Percentiles rank a stretch among this genome's conserved stretches.
These are phyloP conservation scores for Herpetospermum pedunculosum DNA, from an alignment of 306 rosid genomes.

Conservation along the genomic window DNA sequence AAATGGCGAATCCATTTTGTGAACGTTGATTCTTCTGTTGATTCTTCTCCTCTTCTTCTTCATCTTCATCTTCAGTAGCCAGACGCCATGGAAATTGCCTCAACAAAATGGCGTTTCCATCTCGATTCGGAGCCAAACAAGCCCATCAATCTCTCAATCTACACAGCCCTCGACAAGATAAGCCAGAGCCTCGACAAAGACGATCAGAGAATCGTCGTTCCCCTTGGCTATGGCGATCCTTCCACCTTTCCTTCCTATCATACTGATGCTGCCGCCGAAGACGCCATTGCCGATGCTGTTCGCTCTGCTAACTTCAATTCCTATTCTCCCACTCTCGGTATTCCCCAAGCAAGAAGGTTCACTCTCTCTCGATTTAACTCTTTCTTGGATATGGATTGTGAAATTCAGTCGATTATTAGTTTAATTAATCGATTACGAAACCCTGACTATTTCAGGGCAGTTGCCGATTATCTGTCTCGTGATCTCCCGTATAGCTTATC, in stretches of 20 bases:
- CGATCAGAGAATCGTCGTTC: constrained; percentile 16
- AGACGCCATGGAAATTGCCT: background rate
- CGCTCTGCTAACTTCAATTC: constrained; percentile 32
- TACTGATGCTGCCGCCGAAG: constrained; percentile 19
- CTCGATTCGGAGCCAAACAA: background rate
- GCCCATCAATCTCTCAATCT: constrained; percentile 7
- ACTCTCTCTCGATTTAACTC: background rate
- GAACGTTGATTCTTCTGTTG: too few relatives aligned
- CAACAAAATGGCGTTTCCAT: background rate
- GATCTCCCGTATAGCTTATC: constrained; percentile 8
- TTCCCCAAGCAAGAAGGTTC: constrained; percentile 42
- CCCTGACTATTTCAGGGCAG: constrained; percentile 1
- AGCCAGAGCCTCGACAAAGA: constrained; percentile 9
- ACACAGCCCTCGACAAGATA: constrained; percentile 22
- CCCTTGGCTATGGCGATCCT: constrained; percentile 46
- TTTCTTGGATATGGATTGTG: background rate
- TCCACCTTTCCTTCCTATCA: constrained; percentile 20
- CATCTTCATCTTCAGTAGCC: too few relatives aligned
- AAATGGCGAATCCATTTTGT: too few relatives aligned
- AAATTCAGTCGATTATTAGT: background rate
- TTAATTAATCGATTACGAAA: background rate
- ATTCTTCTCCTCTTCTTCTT: too few relatives aligned
- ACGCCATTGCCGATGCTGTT: constrained; percentile 27
- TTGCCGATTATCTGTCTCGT: constrained; percentile 14
- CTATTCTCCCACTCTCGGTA: constrained; percentile 41